Percentiles rank a stretch among this genome's conserved stretches.
phyloP scores from a whole-genome alignment of 169 alveolate species.

The Cystoisospora suis region DNA sequence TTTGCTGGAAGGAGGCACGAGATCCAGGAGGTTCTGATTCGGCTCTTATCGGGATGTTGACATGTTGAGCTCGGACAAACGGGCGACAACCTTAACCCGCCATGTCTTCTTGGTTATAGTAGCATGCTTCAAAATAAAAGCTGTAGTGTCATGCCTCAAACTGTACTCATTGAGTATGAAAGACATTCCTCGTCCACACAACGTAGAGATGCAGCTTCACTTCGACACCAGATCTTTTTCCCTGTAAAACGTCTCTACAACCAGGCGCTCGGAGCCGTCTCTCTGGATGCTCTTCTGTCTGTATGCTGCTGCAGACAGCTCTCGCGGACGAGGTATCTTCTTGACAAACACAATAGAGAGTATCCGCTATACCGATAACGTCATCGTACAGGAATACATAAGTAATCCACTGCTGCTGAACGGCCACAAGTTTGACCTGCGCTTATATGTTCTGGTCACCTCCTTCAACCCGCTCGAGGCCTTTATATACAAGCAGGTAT shows the following conservation, averaged over 20 bases:
- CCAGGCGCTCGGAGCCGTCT: background rate
- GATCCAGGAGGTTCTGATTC: too few species aligned
- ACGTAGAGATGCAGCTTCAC: background rate
- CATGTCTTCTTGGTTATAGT: too few species aligned
- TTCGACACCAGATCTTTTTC: background rate
- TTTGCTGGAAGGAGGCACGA: too few species aligned
- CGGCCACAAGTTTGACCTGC: slow-evolving; percentile 93
- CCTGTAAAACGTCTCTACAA: background rate
- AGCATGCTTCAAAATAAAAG: too few species aligned
- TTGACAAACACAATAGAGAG: background rate
- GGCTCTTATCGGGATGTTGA: too few species aligned
- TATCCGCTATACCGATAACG: slow-evolving; percentile 4
- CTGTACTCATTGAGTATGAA: too few species aligned
- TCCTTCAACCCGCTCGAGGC: slow-evolving; percentile 89
- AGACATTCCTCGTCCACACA: too few species aligned
- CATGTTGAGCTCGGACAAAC: too few species aligned
- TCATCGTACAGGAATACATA: slow-evolving; percentile 86
- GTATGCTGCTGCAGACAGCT: slow-evolving; percentile 7
- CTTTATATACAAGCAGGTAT: slow-evolving; percentile 67
- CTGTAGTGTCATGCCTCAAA: too few species aligned
- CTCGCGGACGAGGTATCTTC: slow-evolving; percentile 11
- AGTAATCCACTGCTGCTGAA: slow-evolving; percentile 91
- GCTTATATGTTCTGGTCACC: slow-evolving; percentile 90
- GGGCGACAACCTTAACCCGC: too few species aligned
- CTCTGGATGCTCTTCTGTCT: background rate